These are phyloP conservation scores for Leucoagaricus sp. DNA, from an alignment of 1,284 basidiomycete genomes.

Conservation along the genomic window DNA sequence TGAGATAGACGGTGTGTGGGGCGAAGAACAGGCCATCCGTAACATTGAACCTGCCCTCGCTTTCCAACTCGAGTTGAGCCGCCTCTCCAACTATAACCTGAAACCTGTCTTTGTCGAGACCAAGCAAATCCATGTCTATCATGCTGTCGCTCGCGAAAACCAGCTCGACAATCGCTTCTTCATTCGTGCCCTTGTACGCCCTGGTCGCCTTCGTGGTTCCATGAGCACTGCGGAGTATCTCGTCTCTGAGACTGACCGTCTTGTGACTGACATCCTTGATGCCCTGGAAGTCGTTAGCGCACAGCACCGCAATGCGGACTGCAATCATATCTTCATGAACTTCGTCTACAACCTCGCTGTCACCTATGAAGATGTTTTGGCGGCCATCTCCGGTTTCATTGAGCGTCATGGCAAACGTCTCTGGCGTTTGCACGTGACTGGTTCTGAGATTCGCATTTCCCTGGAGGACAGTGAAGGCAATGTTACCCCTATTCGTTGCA, in stretches of 20 bases:
- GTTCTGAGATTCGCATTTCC: slow-evolving; percentile 94
- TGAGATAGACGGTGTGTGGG: slow-evolving; percentile 77
- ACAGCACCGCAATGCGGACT: slow-evolving; percentile 87
- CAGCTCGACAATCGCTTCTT: slow-evolving; percentile 98
- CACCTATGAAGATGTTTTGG: slow-evolving; percentile 94
- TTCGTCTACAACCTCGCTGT: slow-evolving; percentile 97
- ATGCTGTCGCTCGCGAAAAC: slow-evolving; percentile 94
- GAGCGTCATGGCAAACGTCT: slow-evolving; percentile 97
- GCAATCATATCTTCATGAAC: slow-evolving; percentile 97
- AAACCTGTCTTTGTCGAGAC: slow-evolving; percentile 92
- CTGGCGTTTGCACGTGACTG: slow-evolving; percentile 97
- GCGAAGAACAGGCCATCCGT: slow-evolving; percentile 94
- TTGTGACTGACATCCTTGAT: slow-evolving; percentile 94
- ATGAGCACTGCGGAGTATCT: slow-evolving; percentile 97
- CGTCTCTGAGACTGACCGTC: slow-evolving; percentile 96
- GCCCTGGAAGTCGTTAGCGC: slow-evolving; percentile 91
- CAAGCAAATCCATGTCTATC: slow-evolving; percentile 97
- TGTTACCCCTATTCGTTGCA: slow-evolving; percentile 92
- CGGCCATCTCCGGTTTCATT: slow-evolving; percentile 96
- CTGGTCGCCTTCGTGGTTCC: slow-evolving; percentile 87
- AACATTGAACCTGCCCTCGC: slow-evolving; percentile 99
- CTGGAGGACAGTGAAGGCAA: slow-evolving; percentile 94
- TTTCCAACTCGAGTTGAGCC: slow-evolving; percentile 96
- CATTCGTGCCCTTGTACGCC: slow-evolving; percentile 94
- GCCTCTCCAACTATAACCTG: slow-evolving; percentile 96